Percentiles rank a stretch among this genome's conserved stretches.
phyloP scores from a whole-genome alignment of 78 protist species.

The Chrysochromulina parva region DNA sequence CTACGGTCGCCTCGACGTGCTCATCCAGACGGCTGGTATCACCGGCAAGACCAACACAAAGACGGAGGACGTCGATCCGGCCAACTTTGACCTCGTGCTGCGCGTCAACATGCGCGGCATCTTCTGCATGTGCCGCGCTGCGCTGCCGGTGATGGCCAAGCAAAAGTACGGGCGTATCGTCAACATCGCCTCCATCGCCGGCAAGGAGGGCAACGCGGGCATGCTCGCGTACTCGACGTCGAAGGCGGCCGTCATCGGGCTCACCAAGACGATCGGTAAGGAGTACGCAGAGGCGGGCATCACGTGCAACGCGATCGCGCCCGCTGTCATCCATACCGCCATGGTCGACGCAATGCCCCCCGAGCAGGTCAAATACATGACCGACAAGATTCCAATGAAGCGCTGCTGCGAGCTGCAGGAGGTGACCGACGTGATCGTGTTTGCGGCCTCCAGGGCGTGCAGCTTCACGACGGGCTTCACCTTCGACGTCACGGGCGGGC shows the following conservation, averaged over 20 bases:
- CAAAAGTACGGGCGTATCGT: conserved; percentile 30
- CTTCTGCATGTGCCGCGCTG: conserved; percentile 25
- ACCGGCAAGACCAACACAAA: not conserved
- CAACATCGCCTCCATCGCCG: conserved; percentile 45
- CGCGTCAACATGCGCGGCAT: conserved; percentile 16
- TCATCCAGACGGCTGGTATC: conserved; percentile 35
- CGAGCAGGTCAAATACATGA: conserved; percentile 32
- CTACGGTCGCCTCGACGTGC: not conserved
- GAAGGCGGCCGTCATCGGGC: conserved; percentile 31
- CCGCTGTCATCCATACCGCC: conserved; percentile 18
- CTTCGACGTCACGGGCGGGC: conserved; percentile 1
- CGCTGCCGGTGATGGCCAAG: conserved; percentile 24
- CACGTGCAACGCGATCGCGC: conserved; percentile 12
- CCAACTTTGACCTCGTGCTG: conserved; percentile 15
- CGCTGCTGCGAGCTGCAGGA: not conserved
- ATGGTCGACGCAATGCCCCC: not conserved
- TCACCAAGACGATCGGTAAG: conserved; percentile 22
- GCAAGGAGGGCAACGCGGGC: conserved; percentile 46
- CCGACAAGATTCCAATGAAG: conserved; percentile 19
- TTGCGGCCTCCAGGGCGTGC: not conserved
- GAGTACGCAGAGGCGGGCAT: conserved; percentile 36
- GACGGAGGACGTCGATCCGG: not conserved
- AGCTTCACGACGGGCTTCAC: conserved; percentile 3
- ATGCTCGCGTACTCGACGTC: conserved; percentile 12
- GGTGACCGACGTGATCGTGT: not conserved